Conservation (phyloP, 2,329 filamentous ascomycete genomes). For the Oidium heveae region DNA sequence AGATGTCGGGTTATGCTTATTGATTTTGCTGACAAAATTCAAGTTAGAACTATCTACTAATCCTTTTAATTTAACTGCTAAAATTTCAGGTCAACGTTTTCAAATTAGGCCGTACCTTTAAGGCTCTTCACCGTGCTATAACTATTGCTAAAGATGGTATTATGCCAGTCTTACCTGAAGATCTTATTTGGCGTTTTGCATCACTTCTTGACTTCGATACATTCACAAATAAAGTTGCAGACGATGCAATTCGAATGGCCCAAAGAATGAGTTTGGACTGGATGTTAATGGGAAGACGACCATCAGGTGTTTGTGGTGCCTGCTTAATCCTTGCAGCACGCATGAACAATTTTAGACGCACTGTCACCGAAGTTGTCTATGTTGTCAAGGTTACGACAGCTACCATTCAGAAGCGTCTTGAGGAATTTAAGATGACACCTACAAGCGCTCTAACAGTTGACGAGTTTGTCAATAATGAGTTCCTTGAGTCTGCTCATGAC, state of each 20-base stretch:
- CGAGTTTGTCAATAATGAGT: slow-evolving; percentile 50
- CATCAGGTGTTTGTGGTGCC: slow-evolving; percentile 81
- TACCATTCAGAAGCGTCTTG: slow-evolving; percentile 73
- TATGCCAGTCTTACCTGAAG: slow-evolving; percentile 57
- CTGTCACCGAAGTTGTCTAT: slow-evolving; percentile 85
- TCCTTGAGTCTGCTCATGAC: slow-evolving; percentile 49
- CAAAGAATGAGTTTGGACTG: slow-evolving; percentile 89
- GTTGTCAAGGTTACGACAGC: slow-evolving; percentile 89
- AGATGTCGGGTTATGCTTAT: slow-evolving; percentile 81
- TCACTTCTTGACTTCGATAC: slow-evolving; percentile 75
- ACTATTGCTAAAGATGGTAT: slow-evolving; percentile 41
- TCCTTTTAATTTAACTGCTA: slow-evolving; percentile 5
- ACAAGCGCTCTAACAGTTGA: slow-evolving; percentile 68
- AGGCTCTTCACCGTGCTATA: slow-evolving; percentile 48
- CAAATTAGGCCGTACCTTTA: slow-evolving; percentile 72
- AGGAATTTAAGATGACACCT: slow-evolving; percentile 75
- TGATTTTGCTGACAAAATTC: slow-evolving; percentile 69
- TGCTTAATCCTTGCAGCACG: slow-evolving; percentile 84
- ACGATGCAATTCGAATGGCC: slow-evolving; percentile 68
- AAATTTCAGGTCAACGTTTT: slow-evolving; percentile 56
- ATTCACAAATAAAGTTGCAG: slow-evolving; percentile 58
- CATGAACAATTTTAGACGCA: slow-evolving; percentile 94
- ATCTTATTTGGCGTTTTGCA: slow-evolving; percentile 77
- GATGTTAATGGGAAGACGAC: slow-evolving; percentile 86
- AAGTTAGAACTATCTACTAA: slow-evolving; percentile 15